Evolutionary conservation across 495 filamentous ascomycete genomes (phyloP).

Genomic region (Acidomyces sp.): DNA sequence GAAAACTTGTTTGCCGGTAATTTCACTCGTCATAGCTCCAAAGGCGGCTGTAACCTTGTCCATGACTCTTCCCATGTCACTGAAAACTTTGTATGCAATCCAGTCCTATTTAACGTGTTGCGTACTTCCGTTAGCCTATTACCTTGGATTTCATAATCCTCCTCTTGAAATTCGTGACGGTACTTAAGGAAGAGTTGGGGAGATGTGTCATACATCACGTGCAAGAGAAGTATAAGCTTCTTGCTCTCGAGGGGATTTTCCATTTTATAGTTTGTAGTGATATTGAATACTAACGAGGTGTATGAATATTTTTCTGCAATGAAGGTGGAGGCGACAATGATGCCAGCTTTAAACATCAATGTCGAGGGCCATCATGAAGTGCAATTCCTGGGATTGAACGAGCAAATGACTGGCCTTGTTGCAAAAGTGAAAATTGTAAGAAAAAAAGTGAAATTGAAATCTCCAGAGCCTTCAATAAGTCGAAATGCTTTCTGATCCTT

Average conservation of each 20-base stretch:
- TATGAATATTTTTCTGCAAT: conserved; percentile 22
- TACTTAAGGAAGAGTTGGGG: conserved; percentile 17
- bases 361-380: conserved; percentile 6
- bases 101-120: conserved; percentile 1
- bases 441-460: conserved; percentile 18
- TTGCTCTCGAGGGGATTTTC: conserved; percentile 21
- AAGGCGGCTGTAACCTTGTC: conserved; percentile 20
- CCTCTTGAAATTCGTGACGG: conserved; percentile 17
- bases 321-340: conserved; percentile 16
- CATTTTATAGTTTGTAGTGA: conserved; percentile 22
- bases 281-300: conserved; percentile 18
- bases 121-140: conserved; percentile 9
- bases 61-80: conserved; percentile 14
- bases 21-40: conserved; percentile 17
- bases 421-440: conserved; percentile 19
- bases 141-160: conserved; percentile 18
- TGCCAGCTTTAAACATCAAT: conserved; percentile 17
- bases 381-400: conserved; percentile 3
- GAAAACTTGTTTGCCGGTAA: conserved; percentile 15
- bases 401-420: conserved; percentile 8
- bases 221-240: conserved; percentile 17
- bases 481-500: conserved; percentile 19
- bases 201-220: conserved; percentile 20
- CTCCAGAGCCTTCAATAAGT: conserved; percentile 15
- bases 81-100: conserved; percentile 10